phyloP scores from a whole-genome alignment of 2,329 filamentous ascomycete species.

The Aspergillus nomiae region DNA sequence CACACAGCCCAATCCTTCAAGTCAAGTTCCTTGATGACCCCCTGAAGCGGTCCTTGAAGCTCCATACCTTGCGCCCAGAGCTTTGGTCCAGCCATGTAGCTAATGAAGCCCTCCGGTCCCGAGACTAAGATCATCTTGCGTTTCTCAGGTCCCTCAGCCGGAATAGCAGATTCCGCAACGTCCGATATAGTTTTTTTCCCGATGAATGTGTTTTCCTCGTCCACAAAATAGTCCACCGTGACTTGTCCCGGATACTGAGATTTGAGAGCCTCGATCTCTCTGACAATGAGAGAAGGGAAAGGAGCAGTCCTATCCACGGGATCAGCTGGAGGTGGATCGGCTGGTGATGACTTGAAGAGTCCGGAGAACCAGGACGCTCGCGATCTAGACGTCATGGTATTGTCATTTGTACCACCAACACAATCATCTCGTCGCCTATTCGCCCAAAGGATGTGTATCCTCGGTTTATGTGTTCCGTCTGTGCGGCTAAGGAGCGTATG shows the following conservation, averaged over 20 bases:
- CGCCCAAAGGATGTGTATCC: slow-evolving; percentile 80
- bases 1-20: slow-evolving; percentile 59
- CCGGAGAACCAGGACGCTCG: slow-evolving; percentile 34
- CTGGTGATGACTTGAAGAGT: slow-evolving; percentile 25
- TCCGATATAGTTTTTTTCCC: slow-evolving; percentile 51
- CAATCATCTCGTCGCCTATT: slow-evolving; percentile 69
- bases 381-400: slow-evolving; percentile 19
- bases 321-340: not conserved
- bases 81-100: slow-evolving; percentile 77
- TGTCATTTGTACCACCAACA: slow-evolving; percentile 59
- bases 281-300: slow-evolving; percentile 50
- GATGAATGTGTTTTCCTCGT: slow-evolving; percentile 74
- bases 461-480: slow-evolving; percentile 34
- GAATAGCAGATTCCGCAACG: slow-evolving; percentile 27
- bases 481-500: slow-evolving; percentile 55
- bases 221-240: slow-evolving; percentile 74
- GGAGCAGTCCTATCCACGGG: slow-evolving; percentile 2
- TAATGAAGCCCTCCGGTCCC: slow-evolving; percentile 87
- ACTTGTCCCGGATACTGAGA: slow-evolving; percentile 58
- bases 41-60: slow-evolving; percentile 72
- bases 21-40: slow-evolving; percentile 65
- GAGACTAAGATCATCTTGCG: slow-evolving; percentile 73
- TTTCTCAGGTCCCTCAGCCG: slow-evolving; percentile 29
- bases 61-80: slow-evolving; percentile 72
- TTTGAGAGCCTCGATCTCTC: slow-evolving; percentile 66